Base-by-base conservation (phyloP, 2,329 filamentous ascomycete genomes). In the Cytospora mali region DNA sequence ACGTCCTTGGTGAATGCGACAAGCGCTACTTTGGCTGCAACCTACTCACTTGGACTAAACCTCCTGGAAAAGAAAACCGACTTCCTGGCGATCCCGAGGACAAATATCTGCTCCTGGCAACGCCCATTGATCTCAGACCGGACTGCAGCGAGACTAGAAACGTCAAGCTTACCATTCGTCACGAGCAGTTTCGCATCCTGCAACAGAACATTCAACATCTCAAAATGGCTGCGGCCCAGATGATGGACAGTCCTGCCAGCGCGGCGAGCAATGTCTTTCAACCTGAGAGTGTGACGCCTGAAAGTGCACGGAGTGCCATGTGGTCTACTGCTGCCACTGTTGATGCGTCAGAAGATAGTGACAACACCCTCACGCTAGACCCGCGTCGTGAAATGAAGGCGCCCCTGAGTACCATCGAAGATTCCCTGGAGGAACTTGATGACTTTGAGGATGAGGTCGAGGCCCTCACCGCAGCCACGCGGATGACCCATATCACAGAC, bases 361-460 rank as follows among this genome's bases (percentile, higher is more conserved):
- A 65, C 52, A 65, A 65, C 27, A 65, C 63, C 0, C 52, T 62
- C 18, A 56, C 60, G 5, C 28, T 62, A n/a, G 61, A 63, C 16
- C 50, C 58, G 16, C 56, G 39, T 18, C 60, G 50, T 11, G 50
- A 50, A 16, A 54, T 57, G 33, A 63, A 58, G 25, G 23, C 52
- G 2, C 63, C 60, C 16, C 61, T 65, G 51, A 65, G 60, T 49
- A 63, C 63, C 21, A 88, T 88, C 55, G 86, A 88, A 69, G 86
- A 88, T 70, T 88, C 85, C 1, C 75, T 88, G 10, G 85, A 87
- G 70, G 85, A 84, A 66, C 76, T 88, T 23, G 86, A 88, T 69
- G 77, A 79, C 64, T 76, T 88, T 18, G 85, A 88, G 67, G 86
- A 88, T 33, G 79, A 87, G 55, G 76, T 88, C 11, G 85, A 88